Evolutionary conservation across 2,329 filamentous ascomycete genomes (phyloP).

Genomic region (Knufia petricola): DNA sequence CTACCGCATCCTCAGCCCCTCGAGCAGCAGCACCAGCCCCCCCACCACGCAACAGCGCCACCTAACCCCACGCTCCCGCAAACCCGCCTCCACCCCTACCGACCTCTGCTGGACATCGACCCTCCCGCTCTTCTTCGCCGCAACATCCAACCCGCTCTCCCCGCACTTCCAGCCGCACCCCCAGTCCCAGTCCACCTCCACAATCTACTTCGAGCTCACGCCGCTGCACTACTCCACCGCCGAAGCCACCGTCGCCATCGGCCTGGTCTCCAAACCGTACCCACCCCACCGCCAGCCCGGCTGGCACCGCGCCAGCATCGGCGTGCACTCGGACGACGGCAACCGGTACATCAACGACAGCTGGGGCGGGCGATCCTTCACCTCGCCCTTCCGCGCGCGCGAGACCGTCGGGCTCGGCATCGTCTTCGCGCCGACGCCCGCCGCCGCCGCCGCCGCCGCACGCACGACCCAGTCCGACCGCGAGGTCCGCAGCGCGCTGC

Average conservation of each 20-base stretch:
- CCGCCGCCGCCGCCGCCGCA: slow-evolving; percentile 19
- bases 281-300: slow-evolving; percentile 53
- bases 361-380: slow-evolving; percentile 51
- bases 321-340: slow-evolving; percentile 55
- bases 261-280: slow-evolving; percentile 52
- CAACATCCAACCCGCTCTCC: slow-evolving; percentile 37
- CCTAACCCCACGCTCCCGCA: no score
- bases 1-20: slow-evolving; percentile 31
- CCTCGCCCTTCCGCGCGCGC: slow-evolving; percentile 40
- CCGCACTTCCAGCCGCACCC: slow-evolving; percentile 1
- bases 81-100: slow-evolving; percentile 30
- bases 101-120: slow-evolving; percentile 45
- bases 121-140: slow-evolving; percentile 48
- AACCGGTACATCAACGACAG: slow-evolving; percentile 54
- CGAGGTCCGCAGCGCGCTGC: slow-evolving; percentile 2
- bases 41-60: no score
- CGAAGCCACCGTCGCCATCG: slow-evolving; percentile 48
- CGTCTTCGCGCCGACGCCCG: slow-evolving; percentile 35
- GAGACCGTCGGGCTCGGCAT: slow-evolving; percentile 53
- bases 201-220: slow-evolving; percentile 52
- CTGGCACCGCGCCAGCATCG: slow-evolving; percentile 53
- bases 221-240: slow-evolving; percentile 34
- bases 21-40: slow-evolving; percentile 25
- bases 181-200: slow-evolving; percentile 33
- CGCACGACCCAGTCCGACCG: slow-evolving; percentile 22